Evolutionary conservation across 139 green algal species (phyloP), one percentile per base, ranked within the genome.

Genomic region (Chloropicon primus): DNA sequence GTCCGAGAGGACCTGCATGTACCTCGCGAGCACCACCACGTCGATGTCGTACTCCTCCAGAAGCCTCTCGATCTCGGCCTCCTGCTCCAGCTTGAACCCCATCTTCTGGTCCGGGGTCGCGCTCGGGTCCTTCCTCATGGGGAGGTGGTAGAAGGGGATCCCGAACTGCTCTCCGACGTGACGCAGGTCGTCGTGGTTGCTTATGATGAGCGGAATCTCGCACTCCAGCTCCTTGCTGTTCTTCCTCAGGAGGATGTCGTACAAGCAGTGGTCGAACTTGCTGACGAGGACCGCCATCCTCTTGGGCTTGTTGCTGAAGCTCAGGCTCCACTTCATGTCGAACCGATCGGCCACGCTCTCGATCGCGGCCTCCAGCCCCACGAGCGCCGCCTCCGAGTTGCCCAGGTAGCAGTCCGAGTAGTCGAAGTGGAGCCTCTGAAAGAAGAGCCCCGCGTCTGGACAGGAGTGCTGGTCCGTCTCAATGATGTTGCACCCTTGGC

Each of bases 401-500:
- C 29, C 1, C 21, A 2, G 1, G 0, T 22, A 2, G 1, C 2
- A 62, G 28, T 71, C 17, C 0, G 26, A 53, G 27, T 72, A 1
- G 74, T 54, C 79, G 74, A 62, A 74, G 10, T 26, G 25, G 2
- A 72, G 21, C 5, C 82, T 74, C 82, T 90, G 89, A 73, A 91
- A 94, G 72, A 93, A 93, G 72, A 85, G 84, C 73, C 72, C 75
- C 0, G 29, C 75, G 23, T 79, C 74, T 21, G n/a, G 17, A 74
- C 88, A 86, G 0, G 80, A 82, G 74, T 89, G 91, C 82, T 93
- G 89, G 28, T 91, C 88, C 21, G 71, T 53, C 29, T 74, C 62
- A 23, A 91, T 24, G 23, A 94, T 90, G 80, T 93, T 94, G 84
- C 89, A 93, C 75, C 86, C 86, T 75, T 92, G 85, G 26, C 88